These are phyloP conservation scores for Cladosporium sphaerospermum DNA, from an alignment of 2,329 filamentous ascomycete species.

Conservation along the genomic window DNA sequence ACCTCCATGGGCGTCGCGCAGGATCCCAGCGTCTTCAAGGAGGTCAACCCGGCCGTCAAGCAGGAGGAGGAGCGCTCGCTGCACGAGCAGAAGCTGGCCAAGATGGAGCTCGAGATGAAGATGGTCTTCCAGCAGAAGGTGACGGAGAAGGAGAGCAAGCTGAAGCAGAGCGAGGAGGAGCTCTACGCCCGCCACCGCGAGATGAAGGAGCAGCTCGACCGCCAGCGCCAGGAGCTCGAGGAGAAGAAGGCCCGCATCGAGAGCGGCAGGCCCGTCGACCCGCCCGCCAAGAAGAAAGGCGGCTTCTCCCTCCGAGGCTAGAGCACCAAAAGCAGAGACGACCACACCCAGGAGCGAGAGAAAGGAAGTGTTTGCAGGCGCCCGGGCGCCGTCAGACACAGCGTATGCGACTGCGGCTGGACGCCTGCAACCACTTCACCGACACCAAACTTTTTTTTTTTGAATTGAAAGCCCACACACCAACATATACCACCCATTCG, in stretches of 20 bases:
- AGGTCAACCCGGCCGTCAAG: conserved; percentile 99
- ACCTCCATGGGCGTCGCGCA: conserved; percentile 97
- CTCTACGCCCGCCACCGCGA: conserved; percentile 95
- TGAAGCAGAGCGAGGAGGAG: conserved; percentile 99
- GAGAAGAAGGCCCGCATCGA: conserved; percentile 97
- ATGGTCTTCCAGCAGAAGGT: conserved; percentile 99
- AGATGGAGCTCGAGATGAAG: conserved; percentile 99
- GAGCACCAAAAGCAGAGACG: not conserved
- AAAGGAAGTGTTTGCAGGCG: too few relatives aligned
- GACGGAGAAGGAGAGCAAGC: conserved; percentile 97
- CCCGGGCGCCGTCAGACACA: too few relatives aligned
- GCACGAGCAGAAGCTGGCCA: conserved; percentile 99
- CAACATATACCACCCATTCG: too few relatives aligned
- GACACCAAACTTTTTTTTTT: too few relatives aligned
- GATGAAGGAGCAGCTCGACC: conserved; percentile 99
- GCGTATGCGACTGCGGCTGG: too few relatives aligned
- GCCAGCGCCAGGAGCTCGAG: conserved; percentile 89
- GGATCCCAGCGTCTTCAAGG: conserved; percentile 99
- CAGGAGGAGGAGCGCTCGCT: conserved; percentile 97
- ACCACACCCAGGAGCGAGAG: too few relatives aligned
- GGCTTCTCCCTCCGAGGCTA: conserved; percentile 83
- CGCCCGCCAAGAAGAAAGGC: conserved; percentile 92
- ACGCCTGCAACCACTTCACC: too few relatives aligned
- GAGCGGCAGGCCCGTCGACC: conserved; percentile 89
- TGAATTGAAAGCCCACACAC: too few relatives aligned